Conservation (phyloP, 768 basidiomycete genomes). For the Cystofilobasidium capitatum region DNA sequence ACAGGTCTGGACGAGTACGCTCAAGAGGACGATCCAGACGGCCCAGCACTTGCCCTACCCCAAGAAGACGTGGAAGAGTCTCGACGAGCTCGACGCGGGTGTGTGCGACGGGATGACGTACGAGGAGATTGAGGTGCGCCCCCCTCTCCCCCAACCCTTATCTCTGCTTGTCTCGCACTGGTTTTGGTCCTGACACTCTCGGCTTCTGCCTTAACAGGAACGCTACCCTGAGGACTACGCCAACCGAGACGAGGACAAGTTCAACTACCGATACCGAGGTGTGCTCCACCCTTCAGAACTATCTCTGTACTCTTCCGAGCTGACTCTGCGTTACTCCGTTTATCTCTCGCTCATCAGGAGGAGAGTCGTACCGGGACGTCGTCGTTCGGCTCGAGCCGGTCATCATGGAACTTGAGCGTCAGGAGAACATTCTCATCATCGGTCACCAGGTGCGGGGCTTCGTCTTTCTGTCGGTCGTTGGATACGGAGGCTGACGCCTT, state of each 20-base stretch:
- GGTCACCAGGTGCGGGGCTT: slow-evolving; percentile 82
- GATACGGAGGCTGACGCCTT: neutral
- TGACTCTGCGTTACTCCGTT: neutral
- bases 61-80: slow-evolving; percentile 95
- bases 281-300: neutral
- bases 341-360: slow-evolving; percentile 43
- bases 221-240: slow-evolving; percentile 96
- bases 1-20: slow-evolving; percentile 98
- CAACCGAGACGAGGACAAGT: slow-evolving; percentile 97
- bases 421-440: slow-evolving; percentile 92
- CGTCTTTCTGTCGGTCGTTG: slow-evolving; percentile 34
- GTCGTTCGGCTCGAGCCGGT: slow-evolving; percentile 90
- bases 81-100: slow-evolving; percentile 96
- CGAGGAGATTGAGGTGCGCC: slow-evolving; percentile 82
- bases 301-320: neutral
- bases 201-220: slow-evolving; percentile 46
- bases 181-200: neutral
- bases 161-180: neutral
- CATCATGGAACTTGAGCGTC: slow-evolving; percentile 97
- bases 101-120: slow-evolving; percentile 99
- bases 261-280: slow-evolving; percentile 91
- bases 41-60: slow-evolving; percentile 68
- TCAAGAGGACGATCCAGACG: slow-evolving; percentile 85
- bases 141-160: neutral
- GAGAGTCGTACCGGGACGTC: slow-evolving; percentile 96